Evolutionary conservation across 2,329 filamentous ascomycete genomes (phyloP).

Genomic region (Graphiopsis chlorocephala): DNA sequence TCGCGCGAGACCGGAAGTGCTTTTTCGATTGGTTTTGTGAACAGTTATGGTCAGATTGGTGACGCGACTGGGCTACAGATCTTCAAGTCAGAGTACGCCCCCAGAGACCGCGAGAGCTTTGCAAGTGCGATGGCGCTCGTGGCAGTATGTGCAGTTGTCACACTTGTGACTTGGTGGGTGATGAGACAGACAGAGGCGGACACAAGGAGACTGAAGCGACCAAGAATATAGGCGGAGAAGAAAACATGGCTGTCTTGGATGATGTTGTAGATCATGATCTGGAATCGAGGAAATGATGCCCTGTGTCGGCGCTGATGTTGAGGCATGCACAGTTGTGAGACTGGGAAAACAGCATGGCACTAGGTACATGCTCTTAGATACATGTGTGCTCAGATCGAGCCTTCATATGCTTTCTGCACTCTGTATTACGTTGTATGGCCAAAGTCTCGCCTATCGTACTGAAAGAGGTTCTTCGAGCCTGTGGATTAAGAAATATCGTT

Average conservation of each 20-base stretch:
- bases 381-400: not conserved
- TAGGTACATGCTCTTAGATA: not conserved
- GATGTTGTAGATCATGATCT: slow-evolving; percentile 8
- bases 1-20: slow-evolving; percentile 17
- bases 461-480: not conserved
- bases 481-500: not conserved
- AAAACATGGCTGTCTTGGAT: slow-evolving; percentile 14
- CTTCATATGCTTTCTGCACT: not conserved
- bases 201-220: slow-evolving; percentile 14
- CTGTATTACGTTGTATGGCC: not conserved
- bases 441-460: not conserved
- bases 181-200: slow-evolving; percentile 5
- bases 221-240: slow-evolving; percentile 7
- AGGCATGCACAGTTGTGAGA: not conserved
- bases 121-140: slow-evolving; percentile 17
- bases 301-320: not conserved
- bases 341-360: not conserved
- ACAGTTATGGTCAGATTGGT: slow-evolving; percentile 41
- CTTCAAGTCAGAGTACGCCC: slow-evolving; percentile 29
- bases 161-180: slow-evolving; percentile 14
- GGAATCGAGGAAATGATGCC: not conserved
- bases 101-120: slow-evolving; percentile 12
- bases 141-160: slow-evolving; percentile 1
- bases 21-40: slow-evolving; percentile 14
- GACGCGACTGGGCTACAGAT: slow-evolving; percentile 47